Conservation (phyloP, 2,329 filamentous ascomycete genomes). For the Aspergillus unguis region DNA sequence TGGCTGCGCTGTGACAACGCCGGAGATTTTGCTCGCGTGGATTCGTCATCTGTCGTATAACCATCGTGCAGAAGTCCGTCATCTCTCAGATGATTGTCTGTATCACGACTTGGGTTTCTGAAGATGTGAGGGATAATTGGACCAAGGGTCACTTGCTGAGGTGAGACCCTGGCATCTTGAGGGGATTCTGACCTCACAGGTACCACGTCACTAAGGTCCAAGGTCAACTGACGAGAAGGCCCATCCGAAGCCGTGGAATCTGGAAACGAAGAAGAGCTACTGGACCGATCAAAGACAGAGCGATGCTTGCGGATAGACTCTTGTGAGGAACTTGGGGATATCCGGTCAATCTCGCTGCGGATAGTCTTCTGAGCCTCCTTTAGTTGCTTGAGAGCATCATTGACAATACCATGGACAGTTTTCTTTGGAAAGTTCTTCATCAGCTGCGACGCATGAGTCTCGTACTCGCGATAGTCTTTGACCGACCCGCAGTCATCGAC, state of each 20-base stretch:
- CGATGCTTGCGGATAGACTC: slow-evolving; percentile 35
- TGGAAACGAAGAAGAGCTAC: slow-evolving; percentile 45
- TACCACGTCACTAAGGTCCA: slow-evolving; percentile 30
- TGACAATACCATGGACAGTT: slow-evolving; percentile 28
- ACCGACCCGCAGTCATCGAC: slow-evolving; percentile 39
- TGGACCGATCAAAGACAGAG: slow-evolving; percentile 48
- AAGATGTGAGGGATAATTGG: slow-evolving; percentile 36
- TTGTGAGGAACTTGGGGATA: slow-evolving; percentile 44
- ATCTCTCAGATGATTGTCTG: slow-evolving; percentile 35
- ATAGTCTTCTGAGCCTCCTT: slow-evolving; percentile 36
- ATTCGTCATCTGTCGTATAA: slow-evolving; percentile 33
- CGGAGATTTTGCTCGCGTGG: slow-evolving; percentile 23
- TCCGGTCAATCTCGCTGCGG: slow-evolving; percentile 39
- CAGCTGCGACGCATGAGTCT: slow-evolving; percentile 44
- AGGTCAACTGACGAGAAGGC: slow-evolving; percentile 32
- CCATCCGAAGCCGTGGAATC: slow-evolving; percentile 41
- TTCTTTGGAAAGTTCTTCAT: slow-evolving; percentile 40
- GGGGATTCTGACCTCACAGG: slow-evolving; percentile 35
- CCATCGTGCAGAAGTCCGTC: slow-evolving; percentile 22
- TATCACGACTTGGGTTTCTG: slow-evolving; percentile 25
- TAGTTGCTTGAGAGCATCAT: slow-evolving; percentile 35
- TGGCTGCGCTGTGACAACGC: slow-evolving; percentile 31
- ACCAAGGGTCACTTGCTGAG: slow-evolving; percentile 27
- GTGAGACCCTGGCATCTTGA: slow-evolving; percentile 24
- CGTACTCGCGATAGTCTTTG: slow-evolving; percentile 48